Evolutionary conservation across 108 stramenopile genomes (phyloP), one percentile per base, ranked within the genome.

Genomic region (Conticribra guillardii): DNA sequence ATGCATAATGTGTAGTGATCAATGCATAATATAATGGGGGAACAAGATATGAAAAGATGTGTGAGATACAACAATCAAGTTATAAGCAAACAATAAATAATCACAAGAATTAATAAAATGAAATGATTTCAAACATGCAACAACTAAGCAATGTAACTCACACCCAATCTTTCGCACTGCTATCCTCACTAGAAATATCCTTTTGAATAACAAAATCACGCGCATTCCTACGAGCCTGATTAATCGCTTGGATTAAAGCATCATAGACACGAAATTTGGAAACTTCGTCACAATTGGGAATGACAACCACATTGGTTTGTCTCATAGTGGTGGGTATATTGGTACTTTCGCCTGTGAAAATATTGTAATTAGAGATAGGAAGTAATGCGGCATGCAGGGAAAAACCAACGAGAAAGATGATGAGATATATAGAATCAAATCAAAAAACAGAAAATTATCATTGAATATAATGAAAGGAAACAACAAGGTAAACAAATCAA

Each of bases 271-370:
- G 44, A 49, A 89, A 93, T 21, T 79, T 48, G 1, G 37, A 64
- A 15, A 90, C 41, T 31, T 79, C 79, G 0, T 77, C 63, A 76
- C 85, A 87, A 50, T 73, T 74, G 53, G 92, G 92, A 56, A 90
- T 82, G 52, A 93, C 89, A 4, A 93, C 60, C 0, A 93, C 87
- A 46, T 89, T 85, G 28, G 92, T 93, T 55, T 84, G 77, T 41
- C 91, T 83, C 63, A 92, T 69, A 1, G 89, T 89, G 15, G 65
- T 28, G 3, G 77, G 70, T 50, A 11, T 41, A 11, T 57, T 34
- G 46, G 72, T 64, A 19, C 23, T 31, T 23, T 69, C 54, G 15
- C 64, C 74, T 76, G 64, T 37, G 45, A 30, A 5, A 4, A 9
- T 11, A 41, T 41, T 41, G 26, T 41, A n/a, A 8, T 67, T 49